These are phyloP conservation scores for Zarea fungicola DNA, from an alignment of 2,329 filamentous ascomycete species.

Conservation along the genomic window DNA sequence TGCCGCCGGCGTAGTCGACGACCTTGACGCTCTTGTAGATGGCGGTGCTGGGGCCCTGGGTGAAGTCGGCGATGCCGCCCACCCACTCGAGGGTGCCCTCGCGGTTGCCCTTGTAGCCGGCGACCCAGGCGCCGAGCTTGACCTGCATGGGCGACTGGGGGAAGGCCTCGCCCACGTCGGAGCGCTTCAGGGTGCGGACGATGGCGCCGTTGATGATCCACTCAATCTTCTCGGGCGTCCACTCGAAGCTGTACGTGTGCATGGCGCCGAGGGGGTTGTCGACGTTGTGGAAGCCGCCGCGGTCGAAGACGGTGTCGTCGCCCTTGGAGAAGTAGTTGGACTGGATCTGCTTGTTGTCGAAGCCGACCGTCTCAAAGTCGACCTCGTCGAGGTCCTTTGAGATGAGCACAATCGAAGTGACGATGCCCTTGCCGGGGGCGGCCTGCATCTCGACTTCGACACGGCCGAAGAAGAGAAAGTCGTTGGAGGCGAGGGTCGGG, in stretches of 20 bases:
- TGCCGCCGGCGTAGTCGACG: constrained; percentile 49
- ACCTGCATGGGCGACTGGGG: constrained; percentile 72
- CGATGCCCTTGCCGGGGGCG: constrained; percentile 75
- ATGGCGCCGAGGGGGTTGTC: constrained; percentile 50
- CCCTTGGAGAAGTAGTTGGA: constrained; percentile 82
- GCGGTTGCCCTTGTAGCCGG: constrained; percentile 51
- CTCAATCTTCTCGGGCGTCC: constrained; percentile 57
- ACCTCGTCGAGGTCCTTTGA: constrained; percentile 89
- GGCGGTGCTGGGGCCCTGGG: constrained; percentile 46
- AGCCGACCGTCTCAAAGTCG: constrained; percentile 93
- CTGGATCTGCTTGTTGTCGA: constrained; percentile 68
- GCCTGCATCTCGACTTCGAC: constrained; percentile 76
- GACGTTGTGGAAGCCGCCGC: constrained; percentile 57
- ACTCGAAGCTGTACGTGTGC: constrained; percentile 66
- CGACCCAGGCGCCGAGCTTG: constrained; percentile 65
- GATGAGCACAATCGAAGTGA: constrained; percentile 84
- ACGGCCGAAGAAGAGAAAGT: constrained; percentile 96
- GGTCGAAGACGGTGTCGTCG: constrained; percentile 62
- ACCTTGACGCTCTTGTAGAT: constrained; percentile 54
- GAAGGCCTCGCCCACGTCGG: constrained; percentile 46
- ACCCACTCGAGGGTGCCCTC: constrained; percentile 68
- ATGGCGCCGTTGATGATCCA: constrained; percentile 60
- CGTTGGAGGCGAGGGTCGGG: constrained; percentile 68
- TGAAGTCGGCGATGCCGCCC: constrained; percentile 57
- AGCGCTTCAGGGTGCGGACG: constrained; percentile 60